Base-by-base conservation (phyloP, 2,329 filamentous ascomycete genomes). In the Corniculantispora saksenae region DNA sequence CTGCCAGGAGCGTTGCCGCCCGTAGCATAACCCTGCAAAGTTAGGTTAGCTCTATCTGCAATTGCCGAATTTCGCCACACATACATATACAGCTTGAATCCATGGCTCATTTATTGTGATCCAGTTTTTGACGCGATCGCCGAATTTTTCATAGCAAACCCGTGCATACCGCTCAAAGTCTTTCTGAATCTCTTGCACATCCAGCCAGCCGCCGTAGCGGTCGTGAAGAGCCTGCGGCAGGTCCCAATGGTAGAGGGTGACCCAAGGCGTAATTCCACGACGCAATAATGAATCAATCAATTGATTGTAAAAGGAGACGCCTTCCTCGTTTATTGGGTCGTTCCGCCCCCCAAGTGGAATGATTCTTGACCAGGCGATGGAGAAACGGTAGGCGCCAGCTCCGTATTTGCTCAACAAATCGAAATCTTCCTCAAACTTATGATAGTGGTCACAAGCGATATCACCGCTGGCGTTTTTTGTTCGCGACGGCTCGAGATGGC, bases 191-290 rank as follows among this genome's bases (percentile, higher is more conserved):
- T 77, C 69, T 2, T 71, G 68, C 7, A 72, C 72, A 43, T 78
- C 69, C 6, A 79, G 48, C 70, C 72, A 74, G 0, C 76, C 77
- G 0, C 77, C 75, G 7, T 80, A 79, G 0, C 76, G 70, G 25
- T 78, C 74, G 38, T 79, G 71, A 0, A 80, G 71, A 0, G 57
- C 72, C 17, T 77, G 76, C 0, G 78, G 78, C 0, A 77, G 66
- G 17, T 90, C 87, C 87, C 87, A 90, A 72, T 90, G 88, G 70
- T 85, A 89, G 1, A 91, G 78, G 0, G 88, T 90, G 47, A 89
- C 79, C 73, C 88, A 82, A 0, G 88, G 87, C 38, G 80, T 81
- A 67, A 90, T 89, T 25, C 82, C 85, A 13, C 83, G 81, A 3
- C 77, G 81, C 21, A 83, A 71, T 17, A 90, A 79, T 60, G 85